These are phyloP conservation scores for Wickerhamiella spandovensis DNA, from an alignment of 805 yeast species.

Conservation along the genomic window DNA sequence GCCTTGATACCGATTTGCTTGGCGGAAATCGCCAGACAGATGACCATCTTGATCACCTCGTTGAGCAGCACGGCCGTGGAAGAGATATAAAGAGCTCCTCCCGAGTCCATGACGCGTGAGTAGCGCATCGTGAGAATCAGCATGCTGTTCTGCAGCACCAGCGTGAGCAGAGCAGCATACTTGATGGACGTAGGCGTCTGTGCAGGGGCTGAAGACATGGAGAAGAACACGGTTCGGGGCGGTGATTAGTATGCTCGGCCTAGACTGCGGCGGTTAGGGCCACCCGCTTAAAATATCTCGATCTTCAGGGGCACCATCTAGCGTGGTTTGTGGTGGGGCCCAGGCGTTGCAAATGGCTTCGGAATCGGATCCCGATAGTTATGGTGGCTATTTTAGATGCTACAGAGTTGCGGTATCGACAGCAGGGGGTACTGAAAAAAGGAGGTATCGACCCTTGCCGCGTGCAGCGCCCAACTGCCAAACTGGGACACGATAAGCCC, in stretches of 20 bases:
- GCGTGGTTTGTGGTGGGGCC: no score
- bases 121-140: constrained; percentile 31
- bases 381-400: no score
- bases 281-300: no score
- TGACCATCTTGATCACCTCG: constrained; percentile 26
- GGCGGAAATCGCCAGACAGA: constrained; percentile 21
- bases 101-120: constrained; percentile 28
- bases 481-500: no score
- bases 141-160: constrained; percentile 29
- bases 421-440: no score
- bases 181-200: constrained; percentile 13
- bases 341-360: no score
- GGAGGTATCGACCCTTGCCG: no score
- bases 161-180: constrained; percentile 25
- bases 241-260: not conserved
- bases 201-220: not conserved
- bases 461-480: no score
- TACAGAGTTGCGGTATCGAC: no score
- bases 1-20: constrained; percentile 16
- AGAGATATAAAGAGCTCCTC: constrained; percentile 23
- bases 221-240: not conserved
- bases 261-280: no score
- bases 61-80: constrained; percentile 31
- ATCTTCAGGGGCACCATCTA: no score
- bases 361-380: no score